These are phyloP conservation scores for Aquilaria yunnanensis DNA, from an alignment of 345 rosid genomes.

Conservation along the genomic window DNA sequence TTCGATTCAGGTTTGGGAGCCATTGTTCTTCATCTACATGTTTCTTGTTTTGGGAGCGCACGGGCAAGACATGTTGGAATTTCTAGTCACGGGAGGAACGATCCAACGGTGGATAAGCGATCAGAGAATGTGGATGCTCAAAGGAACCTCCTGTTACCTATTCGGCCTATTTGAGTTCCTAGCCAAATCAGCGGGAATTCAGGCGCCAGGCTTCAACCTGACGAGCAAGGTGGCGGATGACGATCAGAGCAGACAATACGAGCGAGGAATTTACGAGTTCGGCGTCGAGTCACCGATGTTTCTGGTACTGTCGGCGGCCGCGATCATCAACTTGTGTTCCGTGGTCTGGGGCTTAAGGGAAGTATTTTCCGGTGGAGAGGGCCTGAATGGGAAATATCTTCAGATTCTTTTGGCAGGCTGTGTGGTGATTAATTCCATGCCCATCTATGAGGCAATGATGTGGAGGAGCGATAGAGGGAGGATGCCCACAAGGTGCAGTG, in stretches of 20 bases:
- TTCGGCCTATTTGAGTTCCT: slow-evolving; percentile 25
- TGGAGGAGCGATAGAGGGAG: slow-evolving; percentile 38
- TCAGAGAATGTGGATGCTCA: slow-evolving; percentile 30
- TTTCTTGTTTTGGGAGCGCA: slow-evolving; percentile 43
- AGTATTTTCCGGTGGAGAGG: background rate
- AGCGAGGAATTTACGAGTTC: slow-evolving; percentile 35
- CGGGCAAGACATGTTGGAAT: slow-evolving; percentile 20
- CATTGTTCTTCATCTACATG: slow-evolving; percentile 33
- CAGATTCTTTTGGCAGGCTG: slow-evolving; percentile 31
- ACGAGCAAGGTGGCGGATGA: slow-evolving; percentile 34
- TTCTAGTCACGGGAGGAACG: slow-evolving; percentile 19
- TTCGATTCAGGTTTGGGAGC: slow-evolving; percentile 30
- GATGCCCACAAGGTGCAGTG: slow-evolving; percentile 26
- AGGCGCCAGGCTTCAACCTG: slow-evolving; percentile 26
- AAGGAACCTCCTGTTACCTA: slow-evolving; percentile 19
- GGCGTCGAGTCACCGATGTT: slow-evolving; percentile 40
- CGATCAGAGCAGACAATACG: slow-evolving; percentile 32
- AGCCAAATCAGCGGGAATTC: slow-evolving; percentile 22
- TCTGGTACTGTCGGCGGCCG: slow-evolving; percentile 21
- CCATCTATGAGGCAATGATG: slow-evolving; percentile 38
- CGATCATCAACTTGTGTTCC: slow-evolving; percentile 31
- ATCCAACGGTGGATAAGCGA: slow-evolving; percentile 41
- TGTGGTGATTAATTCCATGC: slow-evolving; percentile 29
- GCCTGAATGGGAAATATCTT: slow-evolving; percentile 15
- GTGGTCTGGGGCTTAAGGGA: slow-evolving; percentile 15